phyloP scores from a whole-genome alignment of 768 basidiomycete genomes.

The Podaxis sp. region DNA sequence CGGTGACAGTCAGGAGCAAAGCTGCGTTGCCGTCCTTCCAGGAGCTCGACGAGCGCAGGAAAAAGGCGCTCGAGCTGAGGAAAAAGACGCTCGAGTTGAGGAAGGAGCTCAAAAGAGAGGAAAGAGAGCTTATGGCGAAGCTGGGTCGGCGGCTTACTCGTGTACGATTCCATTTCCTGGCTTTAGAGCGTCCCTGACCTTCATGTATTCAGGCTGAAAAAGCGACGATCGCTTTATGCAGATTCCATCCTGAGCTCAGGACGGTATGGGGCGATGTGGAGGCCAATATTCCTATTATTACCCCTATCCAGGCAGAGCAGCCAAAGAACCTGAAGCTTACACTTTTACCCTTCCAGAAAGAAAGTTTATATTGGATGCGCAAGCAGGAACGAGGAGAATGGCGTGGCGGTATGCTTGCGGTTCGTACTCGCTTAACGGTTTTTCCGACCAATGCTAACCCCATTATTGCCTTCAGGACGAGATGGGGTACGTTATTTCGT shows the following conservation, averaged over 20 bases:
- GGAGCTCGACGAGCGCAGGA: slow-evolving; percentile 21
- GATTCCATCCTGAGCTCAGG: slow-evolving; percentile 74
- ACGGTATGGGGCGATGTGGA: slow-evolving; percentile 89
- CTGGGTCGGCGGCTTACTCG: slow-evolving; percentile 74
- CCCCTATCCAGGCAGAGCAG: slow-evolving; percentile 70
- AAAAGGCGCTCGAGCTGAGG: slow-evolving; percentile 19
- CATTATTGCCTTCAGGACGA: slow-evolving; percentile 55
- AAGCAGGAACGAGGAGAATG: slow-evolving; percentile 86
- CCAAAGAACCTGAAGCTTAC: slow-evolving; percentile 80
- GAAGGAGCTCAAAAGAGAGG: slow-evolving; percentile 37
- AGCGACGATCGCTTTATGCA: slow-evolving; percentile 54
- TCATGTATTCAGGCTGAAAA: slow-evolving; percentile 59
- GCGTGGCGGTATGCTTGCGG: slow-evolving; percentile 90
- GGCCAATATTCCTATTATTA: slow-evolving; percentile 50
- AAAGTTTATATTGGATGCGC: slow-evolving; percentile 95
- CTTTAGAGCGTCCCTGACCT: slow-evolving; percentile 8
- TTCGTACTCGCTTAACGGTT: slow-evolving; percentile 32
- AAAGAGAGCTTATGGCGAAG: slow-evolving; percentile 43
- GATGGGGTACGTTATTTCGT: slow-evolving; percentile 65
- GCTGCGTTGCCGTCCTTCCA: slow-evolving; percentile 29
- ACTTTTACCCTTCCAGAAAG: slow-evolving; percentile 91
- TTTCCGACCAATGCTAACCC: not conserved
- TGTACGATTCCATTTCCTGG: slow-evolving; percentile 26
- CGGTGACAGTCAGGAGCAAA: slow-evolving; percentile 15
- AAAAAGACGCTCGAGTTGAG: slow-evolving; percentile 20